These are phyloP conservation scores for Chrysanthemum seticuspe DNA, from an alignment of 129 eudicot species.

Conservation along the genomic window DNA sequence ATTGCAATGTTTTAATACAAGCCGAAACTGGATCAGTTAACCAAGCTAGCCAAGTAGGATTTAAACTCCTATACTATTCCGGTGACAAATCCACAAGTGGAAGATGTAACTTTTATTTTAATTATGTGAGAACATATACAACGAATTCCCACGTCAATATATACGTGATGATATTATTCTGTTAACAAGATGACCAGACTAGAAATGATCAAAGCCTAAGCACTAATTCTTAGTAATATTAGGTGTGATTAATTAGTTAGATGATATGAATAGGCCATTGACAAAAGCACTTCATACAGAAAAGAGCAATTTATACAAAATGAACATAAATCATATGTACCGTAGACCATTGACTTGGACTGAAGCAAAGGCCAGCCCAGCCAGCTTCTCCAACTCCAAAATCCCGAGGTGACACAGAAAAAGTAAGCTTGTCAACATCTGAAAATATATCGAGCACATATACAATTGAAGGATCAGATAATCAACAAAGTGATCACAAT, in stretches of 20 bases:
- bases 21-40: too few relatives aligned
- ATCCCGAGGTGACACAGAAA: constrained; percentile 76
- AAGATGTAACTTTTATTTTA: neutral
- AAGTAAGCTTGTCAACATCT: constrained; percentile 67
- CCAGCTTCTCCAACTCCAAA: constrained; percentile 85
- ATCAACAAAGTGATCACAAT: too few relatives aligned
- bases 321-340: constrained; percentile 33
- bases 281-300: neutral
- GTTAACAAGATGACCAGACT: neutral
- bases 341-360: constrained; percentile 80
- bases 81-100: too few relatives aligned
- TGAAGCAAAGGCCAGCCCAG: constrained; percentile 89
- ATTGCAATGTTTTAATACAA: too few relatives aligned
- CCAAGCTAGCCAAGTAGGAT: too few relatives aligned
- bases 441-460: constrained; percentile 19
- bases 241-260: neutral
- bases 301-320: neutral
- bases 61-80: too few relatives aligned
- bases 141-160: constrained; percentile 9
- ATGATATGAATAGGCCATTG: constrained; percentile 9
- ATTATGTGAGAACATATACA: neutral
- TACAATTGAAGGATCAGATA: neutral
- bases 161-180: constrained; percentile 12
- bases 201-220: neutral
- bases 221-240: neutral